Percentiles rank a stretch among this genome's conserved stretches.
phyloP scores from a whole-genome alignment of 495 filamentous ascomycete species.

The Aspergillus ellipticus region DNA sequence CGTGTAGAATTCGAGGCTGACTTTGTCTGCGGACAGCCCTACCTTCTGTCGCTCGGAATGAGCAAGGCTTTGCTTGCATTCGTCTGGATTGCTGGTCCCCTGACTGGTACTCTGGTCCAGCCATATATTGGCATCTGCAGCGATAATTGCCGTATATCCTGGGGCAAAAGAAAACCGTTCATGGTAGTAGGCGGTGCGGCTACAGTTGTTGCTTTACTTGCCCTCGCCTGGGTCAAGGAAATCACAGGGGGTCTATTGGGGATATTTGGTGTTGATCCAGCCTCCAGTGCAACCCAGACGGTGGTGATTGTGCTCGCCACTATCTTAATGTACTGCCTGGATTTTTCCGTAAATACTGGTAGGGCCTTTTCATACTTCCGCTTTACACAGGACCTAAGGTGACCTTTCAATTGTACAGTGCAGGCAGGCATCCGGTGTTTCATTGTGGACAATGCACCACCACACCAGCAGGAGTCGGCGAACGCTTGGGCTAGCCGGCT shows the following conservation, averaged over 20 bases:
- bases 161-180: constrained; percentile 86
- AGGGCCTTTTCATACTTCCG: constrained; percentile 23
- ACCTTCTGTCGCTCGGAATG: constrained; percentile 72
- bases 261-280: constrained; percentile 65
- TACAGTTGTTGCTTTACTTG: constrained; percentile 68
- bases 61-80: constrained; percentile 91
- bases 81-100: constrained; percentile 89
- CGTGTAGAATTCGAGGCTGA: not conserved
- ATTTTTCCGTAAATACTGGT: constrained; percentile 93
- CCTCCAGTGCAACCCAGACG: constrained; percentile 56
- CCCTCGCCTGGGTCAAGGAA: constrained; percentile 79
- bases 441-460: constrained; percentile 83
- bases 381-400: not conserved
- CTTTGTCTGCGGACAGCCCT: constrained; percentile 41
- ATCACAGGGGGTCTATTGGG: constrained; percentile 65
- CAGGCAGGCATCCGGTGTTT: constrained; percentile 87
- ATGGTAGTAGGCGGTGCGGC: constrained; percentile 73
- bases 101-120: constrained; percentile 83
- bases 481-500: constrained; percentile 85
- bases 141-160: constrained; percentile 74
- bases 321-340: constrained; percentile 77
- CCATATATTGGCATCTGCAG: constrained; percentile 91
- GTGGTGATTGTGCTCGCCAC: constrained; percentile 69
- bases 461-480: constrained; percentile 84
- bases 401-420: constrained; percentile 43